phyloP scores from a whole-genome alignment of 2,329 filamentous ascomycete species.

The Xylariaceae sp. region DNA sequence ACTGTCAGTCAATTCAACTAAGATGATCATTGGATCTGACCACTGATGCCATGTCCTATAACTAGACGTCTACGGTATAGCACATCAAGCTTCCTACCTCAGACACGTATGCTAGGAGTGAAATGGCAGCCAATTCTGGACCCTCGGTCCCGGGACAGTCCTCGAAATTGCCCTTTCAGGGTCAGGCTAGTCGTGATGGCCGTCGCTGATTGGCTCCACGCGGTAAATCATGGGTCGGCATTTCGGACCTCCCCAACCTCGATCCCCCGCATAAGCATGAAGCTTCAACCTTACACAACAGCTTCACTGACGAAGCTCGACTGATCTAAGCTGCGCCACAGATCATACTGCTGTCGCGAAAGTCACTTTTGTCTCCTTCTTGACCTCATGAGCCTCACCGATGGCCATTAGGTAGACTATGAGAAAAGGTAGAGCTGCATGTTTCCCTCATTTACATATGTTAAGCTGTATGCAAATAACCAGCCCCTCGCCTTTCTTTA shows the following conservation, averaged over 20 bases:
- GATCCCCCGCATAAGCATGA: conserved; percentile 20
- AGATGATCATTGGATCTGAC: background rate
- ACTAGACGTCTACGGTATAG: background rate
- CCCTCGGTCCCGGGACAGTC: conserved; percentile 23
- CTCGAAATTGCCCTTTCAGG: conserved; percentile 15
- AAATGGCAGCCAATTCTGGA: background rate
- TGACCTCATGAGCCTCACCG: too few species aligned
- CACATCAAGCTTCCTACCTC: conserved; percentile 1
- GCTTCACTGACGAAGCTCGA: conserved; percentile 8
- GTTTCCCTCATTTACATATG: too few species aligned
- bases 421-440: too few species aligned
- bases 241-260: conserved; percentile 27
- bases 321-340: background rate
- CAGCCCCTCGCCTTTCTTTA: too few species aligned
- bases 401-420: too few species aligned
- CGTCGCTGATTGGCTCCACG: conserved; percentile 20
- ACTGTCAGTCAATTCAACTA: background rate
- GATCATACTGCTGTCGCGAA: background rate
- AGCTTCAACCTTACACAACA: conserved; percentile 10
- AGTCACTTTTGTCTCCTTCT: background rate
- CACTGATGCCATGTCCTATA: background rate
- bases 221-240: conserved; percentile 5
- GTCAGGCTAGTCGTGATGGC: conserved; percentile 4
- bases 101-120: conserved; percentile 16
- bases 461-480: too few species aligned